Percentiles rank a stretch among this genome's conserved stretches.
phyloP scores from a whole-genome alignment of 2,329 filamentous ascomycete species.

The Xylariaceae sp. region DNA sequence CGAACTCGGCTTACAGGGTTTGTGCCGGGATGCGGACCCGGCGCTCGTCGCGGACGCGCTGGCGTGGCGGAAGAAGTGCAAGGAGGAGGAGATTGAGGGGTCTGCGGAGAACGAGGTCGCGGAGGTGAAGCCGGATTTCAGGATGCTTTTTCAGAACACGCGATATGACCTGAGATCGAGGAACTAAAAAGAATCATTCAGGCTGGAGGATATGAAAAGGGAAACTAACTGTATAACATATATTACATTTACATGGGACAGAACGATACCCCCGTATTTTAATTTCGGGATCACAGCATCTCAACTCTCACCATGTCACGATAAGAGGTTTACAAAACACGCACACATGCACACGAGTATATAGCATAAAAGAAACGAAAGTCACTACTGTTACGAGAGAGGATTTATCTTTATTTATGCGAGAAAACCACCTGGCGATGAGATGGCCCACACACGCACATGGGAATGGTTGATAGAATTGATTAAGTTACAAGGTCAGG shows the following conservation, averaged over 20 bases:
- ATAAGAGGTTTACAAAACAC: too few relatives aligned
- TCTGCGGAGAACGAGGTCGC: constrained; percentile 10
- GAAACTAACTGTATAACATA: too few relatives aligned
- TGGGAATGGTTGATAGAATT: neutral
- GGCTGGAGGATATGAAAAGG: too few relatives aligned
- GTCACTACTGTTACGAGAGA: neutral
- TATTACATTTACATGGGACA: too few relatives aligned
- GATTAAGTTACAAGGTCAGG: neutral
- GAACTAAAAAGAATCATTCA: too few relatives aligned
- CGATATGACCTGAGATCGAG: too few relatives aligned
- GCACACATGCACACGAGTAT: too few relatives aligned
- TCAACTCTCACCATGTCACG: too few relatives aligned
- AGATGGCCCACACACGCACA: neutral
- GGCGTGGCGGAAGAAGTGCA: constrained; percentile 42
- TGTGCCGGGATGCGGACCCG: constrained; percentile 69
- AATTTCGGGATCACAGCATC: too few relatives aligned
- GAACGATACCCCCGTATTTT: too few relatives aligned
- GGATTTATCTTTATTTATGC: neutral
- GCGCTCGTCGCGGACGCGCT: constrained; percentile 46
- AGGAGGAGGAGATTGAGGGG: constrained; percentile 10
- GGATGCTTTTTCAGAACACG: too few relatives aligned
- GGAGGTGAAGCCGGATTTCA: neutral
- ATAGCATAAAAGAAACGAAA: neutral
- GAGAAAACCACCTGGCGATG: neutral
- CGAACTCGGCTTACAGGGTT: constrained; percentile 65